A percentile compares a stretch with the other conserved stretches of the same genome.
Conservation (phyloP, 225 moss, liverwort and hornwort genomes). For the Takakia lepidozioides region DNA sequence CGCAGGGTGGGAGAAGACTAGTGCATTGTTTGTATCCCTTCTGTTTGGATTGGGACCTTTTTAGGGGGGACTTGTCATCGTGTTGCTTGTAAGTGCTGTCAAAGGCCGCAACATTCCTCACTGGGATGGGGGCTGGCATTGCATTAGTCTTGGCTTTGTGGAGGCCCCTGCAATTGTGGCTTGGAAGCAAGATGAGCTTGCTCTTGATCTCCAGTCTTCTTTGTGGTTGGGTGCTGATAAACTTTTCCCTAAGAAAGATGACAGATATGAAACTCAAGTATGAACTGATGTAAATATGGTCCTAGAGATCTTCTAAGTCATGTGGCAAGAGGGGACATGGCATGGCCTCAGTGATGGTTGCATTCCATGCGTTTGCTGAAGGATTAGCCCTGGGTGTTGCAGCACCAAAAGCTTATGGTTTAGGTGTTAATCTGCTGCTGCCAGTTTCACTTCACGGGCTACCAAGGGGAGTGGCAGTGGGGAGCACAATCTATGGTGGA, state of each 20-base stretch:
- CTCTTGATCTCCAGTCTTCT: slow-evolving; percentile 31
- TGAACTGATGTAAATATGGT: slow-evolving; percentile 28
- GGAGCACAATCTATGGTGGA: slow-evolving; percentile 58
- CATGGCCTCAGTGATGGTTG: slow-evolving; percentile 34
- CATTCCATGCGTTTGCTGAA: slow-evolving; percentile 41
- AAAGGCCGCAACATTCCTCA: slow-evolving; percentile 46
- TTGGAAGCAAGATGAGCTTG: slow-evolving; percentile 40
- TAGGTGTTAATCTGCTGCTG: slow-evolving; percentile 23
- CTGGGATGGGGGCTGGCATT: slow-evolving; percentile 79
- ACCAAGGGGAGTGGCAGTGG: slow-evolving; percentile 69
- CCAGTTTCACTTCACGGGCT: slow-evolving; percentile 69
- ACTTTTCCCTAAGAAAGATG: slow-evolving; percentile 36
- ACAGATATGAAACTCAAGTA: slow-evolving; percentile 30
- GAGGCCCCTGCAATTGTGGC: slow-evolving; percentile 69
- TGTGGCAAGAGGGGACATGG: slow-evolving; percentile 29
- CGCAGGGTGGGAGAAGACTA: slow-evolving; percentile 30
- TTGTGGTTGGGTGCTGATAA: slow-evolving; percentile 29
- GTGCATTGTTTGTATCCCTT: slow-evolving; percentile 34
- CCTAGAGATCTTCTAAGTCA: slow-evolving; percentile 24
- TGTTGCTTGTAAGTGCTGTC: slow-evolving; percentile 34
- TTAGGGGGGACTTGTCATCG: slow-evolving; percentile 43
- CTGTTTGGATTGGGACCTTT: slow-evolving; percentile 62
- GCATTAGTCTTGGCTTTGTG: slow-evolving; percentile 64
- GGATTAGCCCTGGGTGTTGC: slow-evolving; percentile 52
- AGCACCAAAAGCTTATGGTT: slow-evolving; percentile 29